Base-by-base conservation (phyloP, 257 asterid species). In the Perilla frutescens region DNA sequence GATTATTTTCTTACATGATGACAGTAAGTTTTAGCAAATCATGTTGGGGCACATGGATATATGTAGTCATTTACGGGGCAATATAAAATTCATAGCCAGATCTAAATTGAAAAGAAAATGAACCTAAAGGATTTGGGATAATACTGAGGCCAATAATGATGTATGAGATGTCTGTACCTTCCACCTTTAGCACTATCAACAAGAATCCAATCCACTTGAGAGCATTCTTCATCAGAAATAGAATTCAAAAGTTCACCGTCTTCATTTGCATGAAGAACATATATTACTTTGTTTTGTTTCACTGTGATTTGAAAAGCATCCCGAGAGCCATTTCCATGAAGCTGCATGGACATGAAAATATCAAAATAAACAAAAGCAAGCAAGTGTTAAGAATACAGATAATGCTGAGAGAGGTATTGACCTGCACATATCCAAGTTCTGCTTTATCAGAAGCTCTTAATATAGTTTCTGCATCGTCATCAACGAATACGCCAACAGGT, bases 101-200 rank as follows among this genome's bases (percentile, higher is more conserved):
- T 20, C 26, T 0, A 20, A 20, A 20, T 20, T 20, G 26, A 20
- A 20, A 20, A 20, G 26, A 20, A 20, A 20, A 51, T 44, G 68
- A 43, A 74, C 14, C n/a, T 37, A 63, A 57, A 71, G 65, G 26
- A 61, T 8, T 62, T 34, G n/a, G 62, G 31, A 58, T 34, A 8
- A 43, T 11, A 20, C 26, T 20, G 50, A 45, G 58, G 15, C 59
- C 26, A 4, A 48, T 62, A n/a, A 51, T 7, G 20, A 50, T 62
- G 39, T 31, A 56, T 66, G 36, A 31, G 31, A 41, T 5, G 48
- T 49, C 55, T 51, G 36, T 74, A 95, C 99, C 98, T 95, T 81
- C 99, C 99, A 47, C 98, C 99, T 74, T 54, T 77, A 70, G 97
- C 96, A 77, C 98, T 92, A 72, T 90, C 98, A 59, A 89, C 96